Evolutionary conservation across 768 basidiomycete species (phyloP), one percentile per base, ranked within the genome.

Genomic region (Podaxis mareebaensis): DNA sequence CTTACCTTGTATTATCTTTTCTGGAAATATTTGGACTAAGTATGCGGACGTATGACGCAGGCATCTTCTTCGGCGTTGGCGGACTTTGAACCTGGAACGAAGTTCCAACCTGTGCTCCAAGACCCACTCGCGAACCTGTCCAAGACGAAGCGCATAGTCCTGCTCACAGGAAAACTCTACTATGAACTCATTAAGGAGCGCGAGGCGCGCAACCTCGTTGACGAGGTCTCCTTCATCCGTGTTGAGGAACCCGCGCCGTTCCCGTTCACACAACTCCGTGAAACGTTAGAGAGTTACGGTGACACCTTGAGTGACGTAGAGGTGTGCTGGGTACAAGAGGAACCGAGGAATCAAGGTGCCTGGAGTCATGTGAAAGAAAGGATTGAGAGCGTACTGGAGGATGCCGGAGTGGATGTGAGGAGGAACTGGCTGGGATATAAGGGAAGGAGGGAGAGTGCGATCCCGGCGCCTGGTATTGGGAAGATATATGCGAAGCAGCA

Each of bases 211-310:
- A 76, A 76, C 1, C 71, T 88, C 6, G 75, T 80, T 15, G 78
- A 80, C 51, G 69, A 74, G 0, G 83, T 94, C 1, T 89, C 90
- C 0, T 77, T 96, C 60, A 75, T 94, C 33, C 85, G 92, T n/a
- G 69, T 94, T 48, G 93, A 96, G 70, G 95, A 96, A 71, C 79
- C 96, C 2, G 85, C 88, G 6, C 95, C 95, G 0, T 96, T 97
- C 85, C 95, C 95, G 0, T 94, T 92, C 72, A 61, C 71, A 0
- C 76, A 77, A 24, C 75, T 95, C 0, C 70, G 72, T 3, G 68
- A 77, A 3, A 77, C 77, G 1, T 73, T 96, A 36, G 53, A 66
- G 44, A 66, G 73, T 2, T 92, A 91, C 68, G 40, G 36, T 51
- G 30, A 48, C 10, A 15, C 17, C 17, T 51, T 69, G 0, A 64